Evolutionary conservation across 192 early-diverging fungal species (phyloP), one percentile per base, ranked within the genome.

Genomic region (Globomyces pollinis-pini): DNA sequence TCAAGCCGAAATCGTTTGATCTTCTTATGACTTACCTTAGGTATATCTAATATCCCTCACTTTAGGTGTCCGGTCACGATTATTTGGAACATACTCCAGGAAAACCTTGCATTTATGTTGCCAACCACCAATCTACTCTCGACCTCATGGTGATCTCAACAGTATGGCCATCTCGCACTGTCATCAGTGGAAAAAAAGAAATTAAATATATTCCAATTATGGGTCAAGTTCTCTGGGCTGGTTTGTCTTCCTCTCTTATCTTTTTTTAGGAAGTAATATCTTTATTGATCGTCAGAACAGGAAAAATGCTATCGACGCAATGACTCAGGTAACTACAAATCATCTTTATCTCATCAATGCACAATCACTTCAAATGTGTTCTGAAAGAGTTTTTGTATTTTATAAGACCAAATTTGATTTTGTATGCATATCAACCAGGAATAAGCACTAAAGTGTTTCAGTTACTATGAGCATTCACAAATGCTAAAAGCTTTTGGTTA

Each of bases 271-370:
- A 35, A 84, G 86, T 53, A 86, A 89, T 59, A 83, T 96, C 38
- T 96, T 96, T 65, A 87, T 94, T 42, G 83, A 87, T 72, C 84
- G 91, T 35, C 80, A 79, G 52, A 94, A 96, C 74, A 79, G 77
- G 44, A 69, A 75, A 35, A 85, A 76, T 68, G 84, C 92, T 24
- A 80, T 87, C 32, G 83, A 89, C 38, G 79, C 88, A 23, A 88
- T 91, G 62, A 77, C 72, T 12, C 68, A 78, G 29, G 91, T 91
- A 42, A 86, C 86, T n/a, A n/a, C n/a, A n/a, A n/a, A n/a, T n/a
- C n/a, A n/a, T n/a, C n/a, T n/a, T n/a, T n/a, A n/a, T n/a, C n/a
- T n/a, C n/a, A n/a, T n/a, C n/a, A n/a, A n/a, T n/a, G n/a, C n/a
- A n/a, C n/a, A n/a, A n/a, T n/a, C n/a, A n/a, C n/a, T n/a, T n/a